Evolutionary conservation across 352 stramenopile species (phyloP).

Genomic region (Thraustochytrium striatum): DNA sequence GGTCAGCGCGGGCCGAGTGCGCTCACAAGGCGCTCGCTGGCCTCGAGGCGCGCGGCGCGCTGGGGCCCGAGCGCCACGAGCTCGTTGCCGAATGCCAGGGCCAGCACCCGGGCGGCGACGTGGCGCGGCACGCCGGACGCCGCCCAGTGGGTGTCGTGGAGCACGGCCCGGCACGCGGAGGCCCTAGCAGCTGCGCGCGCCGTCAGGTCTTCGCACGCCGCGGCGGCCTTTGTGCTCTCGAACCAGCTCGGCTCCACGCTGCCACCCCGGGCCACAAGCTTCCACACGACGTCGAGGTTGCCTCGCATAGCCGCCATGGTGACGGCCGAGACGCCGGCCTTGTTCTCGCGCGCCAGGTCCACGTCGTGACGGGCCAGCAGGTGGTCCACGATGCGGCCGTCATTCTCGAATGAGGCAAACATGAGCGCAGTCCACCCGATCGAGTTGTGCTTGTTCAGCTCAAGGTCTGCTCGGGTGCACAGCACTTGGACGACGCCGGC

Average conservation of each 20-base stretch:
- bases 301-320: constrained; percentile 20
- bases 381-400: not conserved
- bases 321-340: not conserved
- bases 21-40: not conserved
- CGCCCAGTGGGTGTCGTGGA: not conserved
- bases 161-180: not conserved
- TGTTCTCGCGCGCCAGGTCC: not conserved
- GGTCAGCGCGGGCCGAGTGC: not conserved
- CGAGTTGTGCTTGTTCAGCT: constrained; percentile 14
- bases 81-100: constrained; percentile 16
- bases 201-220: not conserved
- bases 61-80: not conserved
- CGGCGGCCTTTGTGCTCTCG: not conserved
- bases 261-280: not conserved
- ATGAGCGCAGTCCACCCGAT: constrained; percentile 30
- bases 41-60: not conserved
- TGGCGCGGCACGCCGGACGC: not conserved
- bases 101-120: not conserved
- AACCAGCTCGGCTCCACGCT: not conserved
- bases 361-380: not conserved
- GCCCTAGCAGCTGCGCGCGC: not conserved
- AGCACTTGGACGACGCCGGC: constrained; percentile 1
- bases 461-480: not conserved
- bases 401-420: constrained; percentile 34
- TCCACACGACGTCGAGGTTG: not conserved